Percentiles rank a stretch among this genome's conserved stretches.
These are phyloP conservation scores for Arachnopeziza araneosa DNA, from an alignment of 2,329 filamentous ascomycete species.

Conservation along the genomic window DNA sequence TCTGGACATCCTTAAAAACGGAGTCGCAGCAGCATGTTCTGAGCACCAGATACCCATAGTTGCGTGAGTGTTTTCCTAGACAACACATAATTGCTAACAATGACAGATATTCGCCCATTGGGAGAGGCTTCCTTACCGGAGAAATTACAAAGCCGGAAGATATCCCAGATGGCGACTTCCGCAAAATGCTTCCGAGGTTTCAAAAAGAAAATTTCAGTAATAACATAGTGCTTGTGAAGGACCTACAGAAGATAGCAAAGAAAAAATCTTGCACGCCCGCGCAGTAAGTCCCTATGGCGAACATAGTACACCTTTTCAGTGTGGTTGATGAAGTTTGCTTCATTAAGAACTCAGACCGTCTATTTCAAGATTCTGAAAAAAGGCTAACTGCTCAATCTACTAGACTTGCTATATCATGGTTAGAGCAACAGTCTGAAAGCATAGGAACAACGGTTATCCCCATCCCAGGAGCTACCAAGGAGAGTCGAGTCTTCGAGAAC, in stretches of 20 bases:
- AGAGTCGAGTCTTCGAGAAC: conserved; percentile 56
- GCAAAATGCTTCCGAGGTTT: conserved; percentile 58
- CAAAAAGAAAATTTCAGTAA: conserved; percentile 55
- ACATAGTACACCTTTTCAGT: too few relatives aligned
- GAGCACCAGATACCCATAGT: conserved; percentile 64
- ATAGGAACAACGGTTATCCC: conserved; percentile 45
- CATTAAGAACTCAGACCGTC: too few relatives aligned
- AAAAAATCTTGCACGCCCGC: conserved; percentile 54
- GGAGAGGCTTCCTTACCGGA: conserved; percentile 53
- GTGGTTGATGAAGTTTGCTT: too few relatives aligned
- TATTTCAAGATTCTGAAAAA: background rate
- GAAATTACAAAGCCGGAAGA: conserved; percentile 47
- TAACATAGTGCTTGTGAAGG: conserved; percentile 57
- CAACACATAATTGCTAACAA: conserved; percentile 7
- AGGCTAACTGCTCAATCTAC: background rate
- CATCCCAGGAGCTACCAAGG: conserved; percentile 59
- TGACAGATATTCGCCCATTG: conserved; percentile 59
- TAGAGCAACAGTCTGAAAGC: conserved; percentile 10
- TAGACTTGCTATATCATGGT: background rate
- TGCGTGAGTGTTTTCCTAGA: conserved; percentile 34
- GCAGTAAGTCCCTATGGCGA: conserved; percentile 40
- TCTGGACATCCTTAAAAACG: conserved; percentile 33
- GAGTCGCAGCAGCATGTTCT: conserved; percentile 43
- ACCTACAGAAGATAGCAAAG: conserved; percentile 52
- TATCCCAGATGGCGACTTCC: conserved; percentile 47